Base-by-base conservation (phyloP, 192 early-diverging fungal genomes). In the Entophlyctis helioformis region DNA sequence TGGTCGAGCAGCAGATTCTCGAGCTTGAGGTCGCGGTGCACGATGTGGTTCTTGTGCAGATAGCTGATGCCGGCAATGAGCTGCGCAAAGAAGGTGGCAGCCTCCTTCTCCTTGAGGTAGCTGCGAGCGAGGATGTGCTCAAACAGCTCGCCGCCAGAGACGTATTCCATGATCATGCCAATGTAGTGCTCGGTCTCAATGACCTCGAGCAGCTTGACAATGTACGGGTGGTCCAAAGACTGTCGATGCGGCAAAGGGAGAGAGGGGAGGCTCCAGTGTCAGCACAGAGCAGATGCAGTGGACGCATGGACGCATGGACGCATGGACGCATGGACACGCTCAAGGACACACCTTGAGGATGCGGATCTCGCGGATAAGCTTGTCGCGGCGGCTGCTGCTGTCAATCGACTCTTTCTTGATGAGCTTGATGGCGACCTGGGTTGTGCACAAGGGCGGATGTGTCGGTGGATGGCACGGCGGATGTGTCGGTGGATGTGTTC, bases 131-230 rank as follows among this genome's bases (percentile, higher is more conserved):
- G 74, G 52, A 98, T 94, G 64, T 96, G 83, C 62, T 98, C 94
- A 62, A 98, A 98, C 36, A 98, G 67, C 64, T 98, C 94, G 28
- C 94, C 91, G 49, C 84, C 85, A 45, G 89, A 91, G 31, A 91
- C 93, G 58, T 87, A 95, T 64, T 96, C 90, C 59, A 96, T 81
- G 22, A 96, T 84, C 53, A 98, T 92, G 31, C 95, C 95, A 63
- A 98, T 93, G 56, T 96, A 94, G 45, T 80, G 64, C 41, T 88
- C 88, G 4, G 91, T 94, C 61, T 98, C 95, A 53, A 98, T 87
- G 11, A 96, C 89, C 57, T 98, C 93, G 54, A 80, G 79, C 26
- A 96, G 61, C 57, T 85, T 80, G 25, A 98, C 89, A 50, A 98
- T 94, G 58, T 87, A 80, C 12, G 83, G 81, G 46, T 95, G 90